Percentiles rank a stretch among this genome's conserved stretches.
Conservation (phyloP, 805 yeast genomes). For the Vanderwaltozyma polyspora region DNA sequence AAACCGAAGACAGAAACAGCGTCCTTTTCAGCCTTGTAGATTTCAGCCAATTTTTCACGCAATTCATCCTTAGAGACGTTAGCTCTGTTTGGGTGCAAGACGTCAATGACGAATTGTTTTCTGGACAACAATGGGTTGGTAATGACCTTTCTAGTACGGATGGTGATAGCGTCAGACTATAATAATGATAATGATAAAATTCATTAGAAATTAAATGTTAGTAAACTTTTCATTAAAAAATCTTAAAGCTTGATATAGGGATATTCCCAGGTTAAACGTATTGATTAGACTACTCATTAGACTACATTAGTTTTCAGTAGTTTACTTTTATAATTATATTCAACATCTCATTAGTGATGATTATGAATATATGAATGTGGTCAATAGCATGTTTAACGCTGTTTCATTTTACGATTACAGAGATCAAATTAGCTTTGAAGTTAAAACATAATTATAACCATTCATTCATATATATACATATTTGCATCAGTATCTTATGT, state of each 20-base stretch:
- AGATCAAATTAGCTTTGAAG: too few species aligned
- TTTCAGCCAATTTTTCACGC: slow-evolving; percentile 83
- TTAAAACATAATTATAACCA: too few species aligned
- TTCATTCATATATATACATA: too few species aligned
- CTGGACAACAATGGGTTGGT: slow-evolving; percentile 98
- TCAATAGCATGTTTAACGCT: too few species aligned
- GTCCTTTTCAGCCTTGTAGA: slow-evolving; percentile 86
- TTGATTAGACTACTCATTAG: too few species aligned
- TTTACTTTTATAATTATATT: too few species aligned
- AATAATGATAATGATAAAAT: background rate
- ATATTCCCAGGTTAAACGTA: too few species aligned
- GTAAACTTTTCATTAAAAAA: background rate
- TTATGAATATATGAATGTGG: too few species aligned
- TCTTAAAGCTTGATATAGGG: background rate
- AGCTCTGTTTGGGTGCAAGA: slow-evolving; percentile 98
- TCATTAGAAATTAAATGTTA: background rate
- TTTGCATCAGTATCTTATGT: too few species aligned
- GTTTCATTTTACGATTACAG: too few species aligned
- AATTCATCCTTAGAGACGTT: slow-evolving; percentile 99
- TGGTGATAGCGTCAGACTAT: slow-evolving; percentile 98
- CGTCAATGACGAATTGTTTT: slow-evolving; percentile 99
- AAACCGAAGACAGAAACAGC: slow-evolving; percentile 96
- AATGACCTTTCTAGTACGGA: slow-evolving; percentile 98
- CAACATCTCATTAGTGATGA: too few species aligned
- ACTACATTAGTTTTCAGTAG: too few species aligned